phyloP scores from a whole-genome alignment of 2,329 filamentous ascomycete genomes.

The Fusarium sp. region DNA sequence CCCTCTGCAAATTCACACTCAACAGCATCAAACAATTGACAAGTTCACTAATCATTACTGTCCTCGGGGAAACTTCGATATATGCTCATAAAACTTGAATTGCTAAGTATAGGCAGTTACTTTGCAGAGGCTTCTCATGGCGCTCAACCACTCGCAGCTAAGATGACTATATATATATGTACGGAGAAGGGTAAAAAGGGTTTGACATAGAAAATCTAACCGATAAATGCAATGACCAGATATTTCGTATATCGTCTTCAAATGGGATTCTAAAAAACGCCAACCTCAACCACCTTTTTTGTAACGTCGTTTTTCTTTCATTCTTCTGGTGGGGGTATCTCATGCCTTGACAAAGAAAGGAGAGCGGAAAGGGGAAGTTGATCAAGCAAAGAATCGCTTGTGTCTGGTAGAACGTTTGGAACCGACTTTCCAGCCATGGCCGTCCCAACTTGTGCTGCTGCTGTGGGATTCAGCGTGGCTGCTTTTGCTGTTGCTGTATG shows the following conservation, averaged over 20 bases:
- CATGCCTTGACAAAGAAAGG: slow-evolving; percentile 16
- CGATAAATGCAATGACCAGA: slow-evolving; percentile 22
- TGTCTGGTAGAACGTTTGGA: slow-evolving; percentile 30
- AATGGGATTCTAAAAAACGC: slow-evolving; percentile 24
- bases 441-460: slow-evolving; percentile 21
- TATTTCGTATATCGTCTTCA: slow-evolving; percentile 11
- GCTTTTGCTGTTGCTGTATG: slow-evolving; percentile 13
- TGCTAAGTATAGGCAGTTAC: slow-evolving; percentile 25
- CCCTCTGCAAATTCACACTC: background rate
- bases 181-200: slow-evolving; percentile 38
- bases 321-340: slow-evolving; percentile 27
- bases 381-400: slow-evolving; percentile 41
- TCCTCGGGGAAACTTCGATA: background rate
- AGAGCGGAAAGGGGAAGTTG: slow-evolving; percentile 1
- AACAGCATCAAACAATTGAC: background rate
- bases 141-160: slow-evolving; percentile 11
- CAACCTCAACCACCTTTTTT: slow-evolving; percentile 14
- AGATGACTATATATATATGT: slow-evolving; percentile 33
- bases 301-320: background rate
- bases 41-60: background rate
- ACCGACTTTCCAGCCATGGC: slow-evolving; percentile 21
- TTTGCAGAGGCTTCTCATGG: slow-evolving; percentile 15
- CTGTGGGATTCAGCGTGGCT: slow-evolving; percentile 12
- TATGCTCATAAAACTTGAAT: slow-evolving; percentile 14
- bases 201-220: slow-evolving; percentile 26